These are phyloP conservation scores for Cardamine occulta DNA, from an alignment of 345 rosid species.

Conservation along the genomic window DNA sequence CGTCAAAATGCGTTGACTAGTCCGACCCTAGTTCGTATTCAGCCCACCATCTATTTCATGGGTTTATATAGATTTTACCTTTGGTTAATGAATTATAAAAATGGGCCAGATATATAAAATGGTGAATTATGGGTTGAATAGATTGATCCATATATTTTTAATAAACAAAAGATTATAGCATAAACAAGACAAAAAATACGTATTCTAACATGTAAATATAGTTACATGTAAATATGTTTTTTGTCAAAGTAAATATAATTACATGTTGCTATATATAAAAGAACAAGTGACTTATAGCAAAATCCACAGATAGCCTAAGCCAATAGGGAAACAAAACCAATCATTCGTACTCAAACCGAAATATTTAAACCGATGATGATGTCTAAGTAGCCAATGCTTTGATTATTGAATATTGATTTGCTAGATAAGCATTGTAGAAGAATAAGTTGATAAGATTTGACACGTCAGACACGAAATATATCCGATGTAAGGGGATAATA, in stretches of 20 bases:
- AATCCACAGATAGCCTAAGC: slow-evolving; percentile 1
- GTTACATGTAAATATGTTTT: neutral
- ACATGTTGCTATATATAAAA: slow-evolving; percentile 12
- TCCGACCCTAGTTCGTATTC: neutral
- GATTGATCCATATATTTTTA: neutral
- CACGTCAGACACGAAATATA: neutral
- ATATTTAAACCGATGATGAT: slow-evolving; percentile 4
- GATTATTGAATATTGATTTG: slow-evolving; percentile 5
- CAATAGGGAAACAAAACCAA: slow-evolving; percentile 3
- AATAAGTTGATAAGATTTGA: slow-evolving; percentile 28
- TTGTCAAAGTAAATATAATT: neutral
- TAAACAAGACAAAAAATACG: neutral
- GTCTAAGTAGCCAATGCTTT: neutral
- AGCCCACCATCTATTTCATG: neutral
- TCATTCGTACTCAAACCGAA: neutral
- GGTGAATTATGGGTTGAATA: neutral
- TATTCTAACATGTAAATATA: neutral
- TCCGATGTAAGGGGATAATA: neutral
- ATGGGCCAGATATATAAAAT: neutral
- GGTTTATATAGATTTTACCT: neutral
- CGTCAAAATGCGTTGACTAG: neutral
- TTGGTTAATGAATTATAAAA: neutral
- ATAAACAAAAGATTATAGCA: neutral
- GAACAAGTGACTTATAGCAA: neutral
- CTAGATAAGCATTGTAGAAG: slow-evolving; percentile 24